Base-by-base conservation (phyloP, 306 rosid genomes). In the Ceratonia siliqua region DNA sequence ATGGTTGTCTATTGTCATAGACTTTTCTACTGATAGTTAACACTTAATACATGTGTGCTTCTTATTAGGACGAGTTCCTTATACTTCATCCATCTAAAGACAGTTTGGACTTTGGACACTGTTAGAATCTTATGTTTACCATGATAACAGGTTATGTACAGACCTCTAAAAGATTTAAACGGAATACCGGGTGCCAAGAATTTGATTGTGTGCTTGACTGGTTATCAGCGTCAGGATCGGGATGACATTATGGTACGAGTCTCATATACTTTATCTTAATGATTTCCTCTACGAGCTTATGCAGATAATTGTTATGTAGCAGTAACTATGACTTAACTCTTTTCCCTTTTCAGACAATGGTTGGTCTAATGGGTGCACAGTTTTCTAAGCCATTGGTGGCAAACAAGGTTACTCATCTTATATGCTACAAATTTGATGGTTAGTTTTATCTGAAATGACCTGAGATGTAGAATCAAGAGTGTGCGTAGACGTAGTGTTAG, bases 381-480 rank as follows among this genome's bases (percentile, higher is more conserved):
- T 94, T 94, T 80, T 87, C 95, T 24, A 94, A 92, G 81, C 95
- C 98, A 7, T 82, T 94, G 86, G 95, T 94, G 61, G 98, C 97
- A 63, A 83, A 78, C 91, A 88, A 82, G 81, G 88, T 88, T 75
- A 94, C 97, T 70, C 98, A 94, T 86, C 97, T 94, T 73, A 62
- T 94, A 81, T 92, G 98, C 89, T 91, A 90, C 85, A 94, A 91
- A 82, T 92, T 90, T 81, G 98, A 94, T 79, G 98, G 97, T 94
- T 78, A 56, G 94, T 61, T 78, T 33, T 8, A 33, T 65, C 9
- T 50, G 59, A 41, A 53, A 43, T 36, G 1, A 63, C 48, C 39
- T 53, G 73, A 38, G 10, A 79, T 54, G 38, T 57, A 28, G 41
- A 27, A 32, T 62, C 33, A 17, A 66, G 28, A 50, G 73, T 70